These are phyloP conservation scores for Lasiosphaeris hirsuta DNA, from an alignment of 495 filamentous ascomycete species.

Conservation along the genomic window DNA sequence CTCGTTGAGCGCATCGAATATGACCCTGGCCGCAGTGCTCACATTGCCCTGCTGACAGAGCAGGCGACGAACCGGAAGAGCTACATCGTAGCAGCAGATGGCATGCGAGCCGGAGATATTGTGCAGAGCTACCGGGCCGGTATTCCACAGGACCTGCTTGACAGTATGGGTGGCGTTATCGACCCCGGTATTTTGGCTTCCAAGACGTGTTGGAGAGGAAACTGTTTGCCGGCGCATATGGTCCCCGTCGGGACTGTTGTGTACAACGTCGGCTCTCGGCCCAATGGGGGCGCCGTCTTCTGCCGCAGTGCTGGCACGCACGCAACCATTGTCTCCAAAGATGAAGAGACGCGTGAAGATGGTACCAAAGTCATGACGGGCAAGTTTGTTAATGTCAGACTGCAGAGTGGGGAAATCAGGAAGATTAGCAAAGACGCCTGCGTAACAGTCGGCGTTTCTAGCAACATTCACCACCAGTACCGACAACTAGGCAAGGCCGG, in stretches of 20 bases:
- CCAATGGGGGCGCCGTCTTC: constrained; percentile 73
- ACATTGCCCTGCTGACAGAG: constrained; percentile 82
- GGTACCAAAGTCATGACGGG: constrained; percentile 51
- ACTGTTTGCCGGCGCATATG: constrained; percentile 92
- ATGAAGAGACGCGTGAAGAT: constrained; percentile 61
- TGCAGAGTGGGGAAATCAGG: constrained; percentile 89
- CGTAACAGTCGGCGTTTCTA: constrained; percentile 87
- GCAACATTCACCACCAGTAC: constrained; percentile 88
- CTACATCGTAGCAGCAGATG: constrained; percentile 91
- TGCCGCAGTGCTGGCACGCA: constrained; percentile 92
- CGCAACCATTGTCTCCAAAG: constrained; percentile 81
- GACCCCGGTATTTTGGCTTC: constrained; percentile 94
- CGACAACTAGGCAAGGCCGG: constrained; percentile 92
- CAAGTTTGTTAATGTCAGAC: constrained; percentile 70
- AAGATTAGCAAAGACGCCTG: constrained; percentile 87
- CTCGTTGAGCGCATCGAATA: constrained; percentile 91
- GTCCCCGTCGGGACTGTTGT: constrained; percentile 88
- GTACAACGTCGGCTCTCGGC: constrained; percentile 78
- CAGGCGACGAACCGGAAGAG: constrained; percentile 65
- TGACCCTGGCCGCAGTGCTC: constrained; percentile 87
- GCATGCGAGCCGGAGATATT: constrained; percentile 85
- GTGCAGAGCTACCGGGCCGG: constrained; percentile 88
- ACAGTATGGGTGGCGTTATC: constrained; percentile 83
- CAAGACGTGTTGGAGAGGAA: constrained; percentile 89
- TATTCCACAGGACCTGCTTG: constrained; percentile 77